Evolutionary conservation across 140 eudicot species (phyloP).

Genomic region (Cichorium intybus): DNA sequence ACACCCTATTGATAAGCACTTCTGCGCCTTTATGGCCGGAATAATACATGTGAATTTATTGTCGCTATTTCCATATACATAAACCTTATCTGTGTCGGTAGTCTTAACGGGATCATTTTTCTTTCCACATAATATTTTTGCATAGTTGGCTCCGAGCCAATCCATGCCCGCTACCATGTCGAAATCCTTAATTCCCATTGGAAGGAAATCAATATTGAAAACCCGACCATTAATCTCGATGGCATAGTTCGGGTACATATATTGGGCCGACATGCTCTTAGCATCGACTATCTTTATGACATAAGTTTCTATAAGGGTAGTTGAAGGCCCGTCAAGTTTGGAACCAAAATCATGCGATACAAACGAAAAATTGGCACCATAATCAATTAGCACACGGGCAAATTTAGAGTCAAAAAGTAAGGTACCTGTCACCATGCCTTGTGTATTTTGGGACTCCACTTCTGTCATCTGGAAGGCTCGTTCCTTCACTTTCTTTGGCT

Average conservation of each 20-base stretch:
- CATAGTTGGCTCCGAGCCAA: neutral
- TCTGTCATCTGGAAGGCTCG: too few species aligned
- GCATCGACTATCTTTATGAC: neutral
- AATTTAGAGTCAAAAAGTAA: too few species aligned
- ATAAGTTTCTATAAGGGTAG: neutral
- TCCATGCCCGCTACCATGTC: neutral
- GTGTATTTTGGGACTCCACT: too few species aligned
- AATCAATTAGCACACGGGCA: too few species aligned
- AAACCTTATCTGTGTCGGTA: neutral
- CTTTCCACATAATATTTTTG: too few species aligned
- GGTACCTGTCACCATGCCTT: too few species aligned
- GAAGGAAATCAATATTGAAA: neutral
- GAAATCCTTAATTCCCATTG: neutral
- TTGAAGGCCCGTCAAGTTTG: neutral
- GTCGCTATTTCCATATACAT: neutral
- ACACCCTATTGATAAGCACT: too few species aligned
- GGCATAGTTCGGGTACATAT: neutral
- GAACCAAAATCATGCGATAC: neutral
- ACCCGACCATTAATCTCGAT: neutral
- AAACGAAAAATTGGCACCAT: neutral
- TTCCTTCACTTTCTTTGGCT: too few species aligned
- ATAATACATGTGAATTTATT: too few species aligned
- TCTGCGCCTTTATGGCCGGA: too few species aligned
- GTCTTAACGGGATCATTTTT: neutral
- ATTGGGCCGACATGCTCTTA: neutral